phyloP scores from a whole-genome alignment of 1,139 yeast species.

The Saccharomycopsis phalli region DNA sequence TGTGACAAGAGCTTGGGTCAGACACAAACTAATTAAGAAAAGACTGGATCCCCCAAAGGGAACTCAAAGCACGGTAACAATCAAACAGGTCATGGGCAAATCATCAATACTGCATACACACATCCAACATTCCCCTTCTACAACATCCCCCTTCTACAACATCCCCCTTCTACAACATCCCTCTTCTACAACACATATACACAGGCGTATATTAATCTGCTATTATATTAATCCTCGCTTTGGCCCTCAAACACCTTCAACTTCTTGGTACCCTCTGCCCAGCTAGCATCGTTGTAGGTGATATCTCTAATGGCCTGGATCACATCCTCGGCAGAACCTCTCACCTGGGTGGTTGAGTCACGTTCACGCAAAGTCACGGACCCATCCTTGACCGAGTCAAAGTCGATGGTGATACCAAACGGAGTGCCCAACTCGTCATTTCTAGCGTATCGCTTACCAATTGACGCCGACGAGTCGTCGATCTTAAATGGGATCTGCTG shows the following conservation, averaged over 20 bases:
- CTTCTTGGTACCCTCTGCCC: conserved; percentile 78
- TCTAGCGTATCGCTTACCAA: conserved; percentile 98
- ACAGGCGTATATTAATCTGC: too few relatives aligned
- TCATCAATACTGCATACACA: too few relatives aligned
- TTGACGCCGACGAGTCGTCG: conserved; percentile 95
- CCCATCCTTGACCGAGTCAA: conserved; percentile 82
- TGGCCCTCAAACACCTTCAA: conserved; percentile 57
- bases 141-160: too few relatives aligned
- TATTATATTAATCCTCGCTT: conserved; percentile 24
- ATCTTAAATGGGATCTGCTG: conserved; percentile 90
- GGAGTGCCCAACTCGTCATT: conserved; percentile 99
- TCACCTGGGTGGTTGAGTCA: conserved; percentile 93
- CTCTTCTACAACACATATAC: too few relatives aligned
- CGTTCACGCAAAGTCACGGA: conserved; percentile 96
- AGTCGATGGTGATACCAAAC: conserved; percentile 96
- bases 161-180: too few relatives aligned
- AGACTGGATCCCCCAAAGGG: too few relatives aligned
- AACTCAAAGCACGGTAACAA: too few relatives aligned
- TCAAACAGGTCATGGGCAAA: too few relatives aligned
- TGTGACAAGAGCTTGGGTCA: too few relatives aligned
- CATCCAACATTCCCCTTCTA: too few relatives aligned
- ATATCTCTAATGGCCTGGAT: conserved; percentile 70
- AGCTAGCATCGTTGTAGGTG: conserved; percentile 62
- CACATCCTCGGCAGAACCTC: conserved; percentile 79
- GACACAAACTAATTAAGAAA: too few relatives aligned